Evolutionary conservation across 1,284 basidiomycete genomes (phyloP).

Genomic region (Cutaneotrichosporon curvatum): DNA sequence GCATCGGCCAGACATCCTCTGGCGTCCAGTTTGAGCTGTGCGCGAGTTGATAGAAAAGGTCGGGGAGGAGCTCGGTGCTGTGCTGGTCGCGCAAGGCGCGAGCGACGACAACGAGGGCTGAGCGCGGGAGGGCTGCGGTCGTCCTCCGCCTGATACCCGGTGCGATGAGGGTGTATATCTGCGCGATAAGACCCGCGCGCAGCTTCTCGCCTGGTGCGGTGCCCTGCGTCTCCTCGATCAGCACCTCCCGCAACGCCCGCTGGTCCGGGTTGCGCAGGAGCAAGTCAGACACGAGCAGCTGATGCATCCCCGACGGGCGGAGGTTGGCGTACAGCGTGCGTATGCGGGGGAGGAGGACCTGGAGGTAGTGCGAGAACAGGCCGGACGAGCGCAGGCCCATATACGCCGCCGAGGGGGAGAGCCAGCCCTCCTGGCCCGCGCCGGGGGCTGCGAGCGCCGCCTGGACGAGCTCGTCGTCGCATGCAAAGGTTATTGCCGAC

Average conservation of each 20-base stretch:
- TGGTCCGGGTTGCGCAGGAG: constrained; percentile 25
- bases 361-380: constrained; percentile 25
- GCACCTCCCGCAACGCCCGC: constrained; percentile 17
- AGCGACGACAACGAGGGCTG: constrained; percentile 2
- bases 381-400: constrained; percentile 19
- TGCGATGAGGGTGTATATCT: constrained; percentile 10
- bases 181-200: constrained; percentile 9
- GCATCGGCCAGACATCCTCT: constrained; percentile 14
- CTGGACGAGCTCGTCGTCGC: constrained; percentile 27
- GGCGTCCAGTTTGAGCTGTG: constrained; percentile 10
- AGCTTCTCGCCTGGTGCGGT: constrained; percentile 1
- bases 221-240: constrained; percentile 19
- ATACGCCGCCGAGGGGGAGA: constrained; percentile 29
- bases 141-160: constrained; percentile 5
- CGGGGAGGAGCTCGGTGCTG: constrained; percentile 6
- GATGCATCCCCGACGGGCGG: constrained; percentile 20
- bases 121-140: constrained; percentile 3
- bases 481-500: constrained; percentile 8
- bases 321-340: constrained; percentile 19
- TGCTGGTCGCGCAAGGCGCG: constrained; percentile 9
- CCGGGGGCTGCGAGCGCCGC: constrained; percentile 5
- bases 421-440: constrained; percentile 3
- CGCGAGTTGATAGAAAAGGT: constrained; percentile 19
- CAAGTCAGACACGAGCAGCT: constrained; percentile 29
- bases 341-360: constrained; percentile 16